Percentiles rank a stretch among this genome's conserved stretches.
phyloP scores from a whole-genome alignment of 225 moss, liverwort and hornwort species.

The Bryum argenteum region DNA sequence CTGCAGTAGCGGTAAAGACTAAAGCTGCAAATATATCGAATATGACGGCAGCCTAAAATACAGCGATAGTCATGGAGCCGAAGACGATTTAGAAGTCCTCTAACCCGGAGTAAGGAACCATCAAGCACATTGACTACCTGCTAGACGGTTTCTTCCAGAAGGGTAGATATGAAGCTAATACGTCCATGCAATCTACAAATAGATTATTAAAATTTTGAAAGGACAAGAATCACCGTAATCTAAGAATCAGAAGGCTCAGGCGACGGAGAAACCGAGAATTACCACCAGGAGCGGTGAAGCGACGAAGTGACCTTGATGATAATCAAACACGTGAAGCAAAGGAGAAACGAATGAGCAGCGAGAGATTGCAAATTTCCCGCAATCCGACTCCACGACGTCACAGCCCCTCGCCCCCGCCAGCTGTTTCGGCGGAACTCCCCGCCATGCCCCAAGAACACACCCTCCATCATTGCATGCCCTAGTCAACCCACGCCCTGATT shows the following conservation, averaged over 20 bases:
- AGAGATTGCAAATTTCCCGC: conserved; percentile 81
- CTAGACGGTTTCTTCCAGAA: too few species aligned
- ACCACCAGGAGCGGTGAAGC: conserved; percentile 92
- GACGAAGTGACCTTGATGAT: conserved; percentile 78
- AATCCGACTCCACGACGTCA: conserved; percentile 77
- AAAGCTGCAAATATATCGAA: background rate
- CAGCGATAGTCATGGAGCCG: background rate
- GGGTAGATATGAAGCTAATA: too few species aligned
- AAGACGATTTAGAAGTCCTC: background rate
- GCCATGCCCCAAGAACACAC: conserved; percentile 31
- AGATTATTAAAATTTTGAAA: too few species aligned
- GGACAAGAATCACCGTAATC: background rate
- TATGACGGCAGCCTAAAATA: background rate
- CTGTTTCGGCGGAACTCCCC: conserved; percentile 30
- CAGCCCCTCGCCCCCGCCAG: conserved; percentile 42
- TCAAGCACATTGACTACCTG: too few species aligned
- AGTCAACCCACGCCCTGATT: conserved; percentile 1
- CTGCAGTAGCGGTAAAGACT: background rate
- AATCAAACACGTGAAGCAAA: conserved; percentile 75
- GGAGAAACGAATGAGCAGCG: conserved; percentile 70
- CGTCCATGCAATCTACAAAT: too few species aligned
- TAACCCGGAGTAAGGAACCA: conserved; percentile 30
- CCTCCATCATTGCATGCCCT: conserved; percentile 31
- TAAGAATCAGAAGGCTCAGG: background rate
- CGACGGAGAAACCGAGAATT: conserved; percentile 22